Base-by-base conservation (phyloP, 768 basidiomycete species). In the Lactifluus hygrophoroides region DNA sequence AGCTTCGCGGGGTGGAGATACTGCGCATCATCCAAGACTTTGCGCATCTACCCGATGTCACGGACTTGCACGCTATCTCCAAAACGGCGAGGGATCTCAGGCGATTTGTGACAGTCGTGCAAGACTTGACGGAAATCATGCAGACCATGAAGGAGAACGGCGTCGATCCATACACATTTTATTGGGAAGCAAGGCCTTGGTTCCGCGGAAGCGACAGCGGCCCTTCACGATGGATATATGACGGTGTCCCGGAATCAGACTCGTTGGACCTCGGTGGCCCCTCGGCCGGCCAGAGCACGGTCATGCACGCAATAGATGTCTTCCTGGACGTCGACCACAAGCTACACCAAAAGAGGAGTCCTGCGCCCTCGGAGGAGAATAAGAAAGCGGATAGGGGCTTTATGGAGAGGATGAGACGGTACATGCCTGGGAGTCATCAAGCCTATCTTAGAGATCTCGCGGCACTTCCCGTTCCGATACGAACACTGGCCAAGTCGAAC, bases 361-460 rank as follows among this genome's bases (percentile, higher is more conserved):
- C 87, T 61, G 73, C 80, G 23, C 79, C 92, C 53, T 84, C 89
- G 53, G 71, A 77, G 47, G 71, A 75, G 57, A 83, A 90, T 69
- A 84, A 80, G 72, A 80, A 70, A 65, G 86, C 78, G 40, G 90
- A 81, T 70, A 77, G 73, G 37, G 81, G 84, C 0, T 97, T 97
- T 74, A 93, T 98, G 86, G 85, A 88, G 57, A 80, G 91, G 48
- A 96, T 96, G 94, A 75, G 90, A 57, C 80, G 82, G 21, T 98
- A 98, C 73, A 98, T 98, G 95, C 94, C 95, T 0, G 87, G 88
- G 14, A 81, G 80, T 54, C 95, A 97, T 73, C 85, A 90, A 43
- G 83, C 86, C 46, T 98, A 93, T 74, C 80, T 98, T 54, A 70
- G 73, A 23, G 80, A 84, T 65, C 79, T 98, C 37, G 75, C 80